Base-by-base conservation (phyloP, 352 stramenopile species). In the Phytophthora sansomeana region DNA sequence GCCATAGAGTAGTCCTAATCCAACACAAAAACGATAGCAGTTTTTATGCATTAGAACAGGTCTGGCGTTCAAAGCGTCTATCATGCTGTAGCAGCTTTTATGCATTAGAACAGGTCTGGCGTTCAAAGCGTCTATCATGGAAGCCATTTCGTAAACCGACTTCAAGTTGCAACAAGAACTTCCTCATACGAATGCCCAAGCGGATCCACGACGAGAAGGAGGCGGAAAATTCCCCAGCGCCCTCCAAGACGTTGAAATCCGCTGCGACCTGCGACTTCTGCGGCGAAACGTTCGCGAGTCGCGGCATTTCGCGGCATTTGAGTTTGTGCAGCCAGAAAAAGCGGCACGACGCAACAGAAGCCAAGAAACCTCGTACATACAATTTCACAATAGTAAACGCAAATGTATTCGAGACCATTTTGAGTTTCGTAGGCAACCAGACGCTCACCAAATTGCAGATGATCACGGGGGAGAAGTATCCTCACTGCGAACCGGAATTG, bases 381-480 rank as follows among this genome's bases (percentile, higher is more conserved):
- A 62, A 63, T 11, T 77, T 72, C 32, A 41, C 35, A 26, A 51
- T 74, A 29, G 6, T 61, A 5, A 64, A 65, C 29, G 63, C 69
- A 24, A 11, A 14, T 1, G 48, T 70, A 3, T 51, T 70, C 28
- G 49, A 67, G 19, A 16, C 58, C 9, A 36, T 76, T 4, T 29
- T 69, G 1, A 33, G n/a, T n/a, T n/a, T n/a, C n/a, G n/a, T n/a
- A n/a, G n/a, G n/a, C n/a, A n/a, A n/a, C n/a, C n/a, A n/a, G n/a
- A n/a, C n/a, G n/a, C n/a, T n/a, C 29, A 72, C 57, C 14, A 78
- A 78, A 55, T 47, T 78, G 39, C 70, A 79, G 28, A 36, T 30
- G 14, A 43, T 73, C 26, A 75, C 66, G 29, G 65, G 70, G 11
- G 60, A 72, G 28, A 30, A 8, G 1, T 78, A 67, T 43, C 6